Percentiles rank a stretch among this genome's conserved stretches.
phyloP scores from a whole-genome alignment of 2,329 filamentous ascomycete genomes.

The Diaporthe batatas region DNA sequence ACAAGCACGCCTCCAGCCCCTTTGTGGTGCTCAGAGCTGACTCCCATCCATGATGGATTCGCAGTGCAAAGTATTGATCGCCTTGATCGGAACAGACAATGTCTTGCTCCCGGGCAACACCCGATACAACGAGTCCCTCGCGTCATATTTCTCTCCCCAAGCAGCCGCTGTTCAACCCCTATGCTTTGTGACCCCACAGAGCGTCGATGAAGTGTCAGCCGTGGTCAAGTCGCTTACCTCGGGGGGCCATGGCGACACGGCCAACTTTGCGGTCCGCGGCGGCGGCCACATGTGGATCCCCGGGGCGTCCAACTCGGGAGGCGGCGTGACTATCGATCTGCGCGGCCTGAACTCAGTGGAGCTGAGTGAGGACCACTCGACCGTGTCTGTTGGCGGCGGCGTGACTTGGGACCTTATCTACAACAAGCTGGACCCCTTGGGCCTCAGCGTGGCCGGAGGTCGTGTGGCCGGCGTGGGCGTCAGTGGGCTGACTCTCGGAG shows the following conservation, averaged over 20 bases:
- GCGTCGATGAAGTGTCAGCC: constrained; percentile 19
- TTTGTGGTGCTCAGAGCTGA: neutral
- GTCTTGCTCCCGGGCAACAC: constrained; percentile 18
- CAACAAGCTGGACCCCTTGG: constrained; percentile 41
- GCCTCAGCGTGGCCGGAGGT: constrained; percentile 38
- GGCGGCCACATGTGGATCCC: constrained; percentile 34
- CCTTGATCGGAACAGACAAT: neutral
- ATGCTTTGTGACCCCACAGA: constrained; percentile 27
- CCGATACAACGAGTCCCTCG: constrained; percentile 8
- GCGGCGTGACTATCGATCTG: constrained; percentile 34
- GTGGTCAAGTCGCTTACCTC: constrained; percentile 13
- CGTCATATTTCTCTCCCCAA: constrained; percentile 26
- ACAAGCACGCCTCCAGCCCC: neutral
- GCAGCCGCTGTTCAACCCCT: constrained; percentile 29
- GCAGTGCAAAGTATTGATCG: neutral
- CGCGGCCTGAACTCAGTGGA: neutral
- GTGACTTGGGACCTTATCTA: constrained; percentile 37
- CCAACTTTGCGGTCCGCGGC: constrained; percentile 25
- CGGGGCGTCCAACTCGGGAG: constrained; percentile 2
- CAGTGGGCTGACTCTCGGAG: constrained; percentile 40
- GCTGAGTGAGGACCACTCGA: constrained; percentile 21
- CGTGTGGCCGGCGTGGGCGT: constrained; percentile 38
- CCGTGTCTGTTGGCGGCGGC: constrained; percentile 38
- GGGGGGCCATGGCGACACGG: neutral
- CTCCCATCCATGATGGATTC: neutral